Evolutionary conservation across 352 stramenopile species (phyloP).

Genomic region (Globisporangium barbulae): DNA sequence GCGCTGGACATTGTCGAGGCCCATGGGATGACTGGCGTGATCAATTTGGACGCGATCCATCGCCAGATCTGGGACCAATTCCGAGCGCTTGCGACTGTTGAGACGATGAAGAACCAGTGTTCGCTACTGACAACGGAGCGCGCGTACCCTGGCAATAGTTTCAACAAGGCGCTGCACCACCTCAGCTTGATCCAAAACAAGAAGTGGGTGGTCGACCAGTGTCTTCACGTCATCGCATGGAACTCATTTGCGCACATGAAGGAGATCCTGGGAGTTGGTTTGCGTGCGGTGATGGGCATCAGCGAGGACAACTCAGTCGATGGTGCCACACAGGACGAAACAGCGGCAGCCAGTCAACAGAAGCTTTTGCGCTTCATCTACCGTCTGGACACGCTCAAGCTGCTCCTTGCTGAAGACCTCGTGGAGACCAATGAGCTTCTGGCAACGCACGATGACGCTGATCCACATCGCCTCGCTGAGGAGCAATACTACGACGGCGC

Average conservation of each 20-base stretch:
- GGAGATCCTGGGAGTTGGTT: slow-evolving; percentile 45
- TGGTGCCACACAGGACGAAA: slow-evolving; percentile 1
- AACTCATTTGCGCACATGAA: slow-evolving; percentile 56
- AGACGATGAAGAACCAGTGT: background rate
- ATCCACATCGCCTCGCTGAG: slow-evolving; percentile 18
- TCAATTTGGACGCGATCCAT: slow-evolving; percentile 47
- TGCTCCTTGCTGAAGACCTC: slow-evolving; percentile 39
- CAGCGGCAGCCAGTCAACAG: slow-evolving; percentile 18
- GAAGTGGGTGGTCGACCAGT: slow-evolving; percentile 48
- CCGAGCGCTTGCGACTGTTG: slow-evolving; percentile 17
- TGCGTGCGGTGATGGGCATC: slow-evolving; percentile 23
- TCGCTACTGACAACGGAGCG: slow-evolving; percentile 10
- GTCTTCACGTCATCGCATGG: slow-evolving; percentile 30
- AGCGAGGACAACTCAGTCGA: slow-evolving; percentile 1
- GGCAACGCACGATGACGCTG: slow-evolving; percentile 20
- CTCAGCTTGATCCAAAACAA: slow-evolving; percentile 41
- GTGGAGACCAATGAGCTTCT: slow-evolving; percentile 25
- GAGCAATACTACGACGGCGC: slow-evolving; percentile 44
- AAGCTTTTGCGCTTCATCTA: slow-evolving; percentile 34
- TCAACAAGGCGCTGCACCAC: slow-evolving; percentile 38
- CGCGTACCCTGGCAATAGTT: slow-evolving; percentile 11
- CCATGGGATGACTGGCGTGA: slow-evolving; percentile 10
- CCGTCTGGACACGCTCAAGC: slow-evolving; percentile 45
- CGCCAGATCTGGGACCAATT: slow-evolving; percentile 49
- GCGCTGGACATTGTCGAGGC: slow-evolving; percentile 29